Conservation (phyloP, 306 rosid genomes). For the Acacia crassicarpa region DNA sequence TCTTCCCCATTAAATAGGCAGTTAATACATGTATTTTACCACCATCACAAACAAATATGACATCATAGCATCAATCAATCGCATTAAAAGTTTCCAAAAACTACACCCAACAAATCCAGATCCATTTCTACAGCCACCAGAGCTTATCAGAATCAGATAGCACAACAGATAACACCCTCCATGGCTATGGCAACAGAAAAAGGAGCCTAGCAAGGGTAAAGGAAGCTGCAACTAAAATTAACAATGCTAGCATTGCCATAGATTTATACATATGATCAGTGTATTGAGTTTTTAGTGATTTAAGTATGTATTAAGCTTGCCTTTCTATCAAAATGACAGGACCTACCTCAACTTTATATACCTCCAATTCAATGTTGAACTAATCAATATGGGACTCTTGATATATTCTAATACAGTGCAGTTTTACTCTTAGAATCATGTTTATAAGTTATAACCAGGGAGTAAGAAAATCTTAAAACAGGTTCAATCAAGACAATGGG, state of each 20-base stretch:
- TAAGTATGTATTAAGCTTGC: no score
- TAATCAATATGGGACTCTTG: no score
- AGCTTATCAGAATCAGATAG: not conserved
- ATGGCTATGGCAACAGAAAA: not conserved
- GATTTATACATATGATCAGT: not conserved
- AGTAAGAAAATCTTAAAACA: not conserved
- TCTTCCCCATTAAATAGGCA: not conserved
- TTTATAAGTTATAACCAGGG: not conserved
- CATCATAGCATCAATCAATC: not conserved
- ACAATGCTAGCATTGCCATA: not conserved
- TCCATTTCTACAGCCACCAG: slow-evolving; percentile 1
- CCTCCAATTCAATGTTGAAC: no score
- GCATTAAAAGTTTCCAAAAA: not conserved
- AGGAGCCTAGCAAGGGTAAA: not conserved
- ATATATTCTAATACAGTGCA: no score
- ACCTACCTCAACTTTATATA: no score
- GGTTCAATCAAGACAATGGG: not conserved
- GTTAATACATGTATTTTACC: not conserved
- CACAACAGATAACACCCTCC: not conserved
- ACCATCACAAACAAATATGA: not conserved
- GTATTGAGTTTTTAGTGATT: no score
- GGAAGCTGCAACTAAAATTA: not conserved
- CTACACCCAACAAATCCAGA: not conserved
- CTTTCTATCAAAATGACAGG: no score
- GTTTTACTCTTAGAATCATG: not conserved